These are phyloP conservation scores for Fusarium phyllophilum DNA, from an alignment of 2,329 filamentous ascomycete genomes.

Conservation along the genomic window DNA sequence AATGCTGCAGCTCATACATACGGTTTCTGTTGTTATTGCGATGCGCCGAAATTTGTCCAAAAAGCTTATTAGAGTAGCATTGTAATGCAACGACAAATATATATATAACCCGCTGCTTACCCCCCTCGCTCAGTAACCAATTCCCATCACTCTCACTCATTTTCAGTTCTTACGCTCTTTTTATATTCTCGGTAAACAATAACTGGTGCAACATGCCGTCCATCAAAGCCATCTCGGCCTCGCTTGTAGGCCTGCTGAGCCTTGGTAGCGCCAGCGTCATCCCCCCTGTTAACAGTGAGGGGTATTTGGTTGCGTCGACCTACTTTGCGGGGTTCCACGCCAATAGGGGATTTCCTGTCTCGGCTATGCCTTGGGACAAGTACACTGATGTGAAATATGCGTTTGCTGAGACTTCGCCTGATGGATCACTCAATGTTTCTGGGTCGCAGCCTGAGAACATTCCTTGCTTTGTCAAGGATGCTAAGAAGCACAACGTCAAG, in stretches of 20 bases:
- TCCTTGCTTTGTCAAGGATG: constrained; percentile 20
- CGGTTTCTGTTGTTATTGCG: not conserved
- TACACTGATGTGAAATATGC: constrained; percentile 38
- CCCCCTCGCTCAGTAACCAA: not conserved
- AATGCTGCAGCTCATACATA: not conserved
- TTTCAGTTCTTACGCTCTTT: constrained; percentile 13
- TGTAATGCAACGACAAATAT: constrained; percentile 5
- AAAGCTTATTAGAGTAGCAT: constrained; percentile 3
- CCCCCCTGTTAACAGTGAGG: not conserved
- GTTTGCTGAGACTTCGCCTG: constrained; percentile 31
- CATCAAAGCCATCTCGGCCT: constrained; percentile 17
- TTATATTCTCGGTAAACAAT: not conserved
- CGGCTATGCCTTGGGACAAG: constrained; percentile 34
- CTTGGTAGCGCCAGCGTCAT: not conserved
- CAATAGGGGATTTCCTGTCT: constrained; percentile 29
- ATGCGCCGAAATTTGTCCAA: not conserved
- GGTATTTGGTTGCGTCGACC: constrained; percentile 30
- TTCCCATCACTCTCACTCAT: not conserved
- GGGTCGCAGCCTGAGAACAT: constrained; percentile 19
- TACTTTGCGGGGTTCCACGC: constrained; percentile 40
- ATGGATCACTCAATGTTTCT: constrained; percentile 30
- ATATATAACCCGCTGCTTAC: constrained; percentile 3
- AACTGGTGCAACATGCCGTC: not conserved
- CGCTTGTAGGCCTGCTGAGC: constrained; percentile 21
- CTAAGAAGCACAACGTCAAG: constrained; percentile 34